These are phyloP conservation scores for Rostrohypoxylon terebratum DNA, from an alignment of 495 filamentous ascomycete genomes.

Conservation along the genomic window DNA sequence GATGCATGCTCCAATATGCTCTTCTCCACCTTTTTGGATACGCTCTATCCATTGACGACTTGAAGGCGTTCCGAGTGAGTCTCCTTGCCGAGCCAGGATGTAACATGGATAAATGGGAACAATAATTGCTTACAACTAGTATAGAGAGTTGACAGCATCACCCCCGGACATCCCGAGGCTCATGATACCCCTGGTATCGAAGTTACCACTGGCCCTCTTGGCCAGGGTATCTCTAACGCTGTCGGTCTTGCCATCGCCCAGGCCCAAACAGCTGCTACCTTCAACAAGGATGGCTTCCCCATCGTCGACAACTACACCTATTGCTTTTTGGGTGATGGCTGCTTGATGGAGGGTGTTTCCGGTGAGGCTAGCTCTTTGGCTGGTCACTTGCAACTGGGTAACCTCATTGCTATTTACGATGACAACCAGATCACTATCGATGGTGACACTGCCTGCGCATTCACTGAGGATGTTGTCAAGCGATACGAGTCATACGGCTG, in stretches of 20 bases:
- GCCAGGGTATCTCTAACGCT: slow-evolving; percentile 94
- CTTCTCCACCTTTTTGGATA: slow-evolving; percentile 98
- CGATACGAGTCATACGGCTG: slow-evolving; percentile 98
- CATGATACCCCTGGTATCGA: slow-evolving; percentile 97
- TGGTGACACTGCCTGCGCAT: slow-evolving; percentile 92
- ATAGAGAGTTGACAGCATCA: slow-evolving; percentile 88
- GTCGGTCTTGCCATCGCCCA: slow-evolving; percentile 98
- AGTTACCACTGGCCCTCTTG: slow-evolving; percentile 96
- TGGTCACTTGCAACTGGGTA: slow-evolving; percentile 96
- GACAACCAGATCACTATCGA: slow-evolving; percentile 98
- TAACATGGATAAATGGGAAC: not conserved
- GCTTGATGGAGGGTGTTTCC: slow-evolving; percentile 98
- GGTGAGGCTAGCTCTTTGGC: slow-evolving; percentile 91
- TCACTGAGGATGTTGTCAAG: slow-evolving; percentile 97
- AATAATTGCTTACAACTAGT: slow-evolving; percentile 18
- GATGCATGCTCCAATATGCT: slow-evolving; percentile 99
- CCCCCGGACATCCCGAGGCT: slow-evolving; percentile 95
- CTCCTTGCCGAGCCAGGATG: not conserved
- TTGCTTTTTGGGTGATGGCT: slow-evolving; percentile 96
- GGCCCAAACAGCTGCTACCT: slow-evolving; percentile 85
- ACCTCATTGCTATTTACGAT: slow-evolving; percentile 96
- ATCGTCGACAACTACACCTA: slow-evolving; percentile 97
- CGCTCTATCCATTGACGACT: slow-evolving; percentile 82
- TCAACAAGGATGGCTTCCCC: slow-evolving; percentile 97
- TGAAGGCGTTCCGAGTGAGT: slow-evolving; percentile 95